phyloP scores from a whole-genome alignment of 2,329 filamentous ascomycete species.

The Aureobasidium subglaciale region DNA sequence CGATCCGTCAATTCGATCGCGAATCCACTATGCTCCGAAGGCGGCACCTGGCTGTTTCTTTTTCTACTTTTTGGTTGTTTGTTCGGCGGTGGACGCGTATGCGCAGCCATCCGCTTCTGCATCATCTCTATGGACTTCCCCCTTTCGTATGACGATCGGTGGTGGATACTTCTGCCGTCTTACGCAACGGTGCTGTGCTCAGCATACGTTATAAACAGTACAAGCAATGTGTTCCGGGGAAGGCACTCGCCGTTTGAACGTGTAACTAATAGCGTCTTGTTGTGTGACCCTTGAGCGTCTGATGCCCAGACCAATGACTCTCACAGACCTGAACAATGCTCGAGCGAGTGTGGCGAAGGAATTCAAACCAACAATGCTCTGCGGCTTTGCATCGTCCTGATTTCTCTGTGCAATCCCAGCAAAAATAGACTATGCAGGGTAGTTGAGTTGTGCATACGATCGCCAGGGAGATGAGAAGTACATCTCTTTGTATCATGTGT shows the following conservation, averaged over 20 bases:
- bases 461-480: background rate
- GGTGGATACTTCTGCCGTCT: conserved; percentile 6
- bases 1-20: too few relatives aligned
- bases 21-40: too few relatives aligned
- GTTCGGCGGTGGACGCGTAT: background rate
- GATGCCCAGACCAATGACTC: background rate
- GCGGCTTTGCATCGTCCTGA: background rate
- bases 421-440: conserved; percentile 1
- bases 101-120: background rate
- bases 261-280: background rate
- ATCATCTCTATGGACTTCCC: background rate
- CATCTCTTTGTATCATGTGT: conserved; percentile 3
- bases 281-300: too few relatives aligned
- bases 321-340: background rate
- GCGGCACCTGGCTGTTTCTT: background rate
- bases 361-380: background rate
- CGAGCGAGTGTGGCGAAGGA: background rate
- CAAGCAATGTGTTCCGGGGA: background rate
- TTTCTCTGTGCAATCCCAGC: background rate
- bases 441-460: background rate
- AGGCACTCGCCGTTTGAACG: background rate
- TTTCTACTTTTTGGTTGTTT: background rate
- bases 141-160: conserved; percentile 8
- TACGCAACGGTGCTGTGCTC: conserved; percentile 6
- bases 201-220: background rate